Conservation (phyloP, 169 alveolate species). For the Plasmodium coatneyi region DNA sequence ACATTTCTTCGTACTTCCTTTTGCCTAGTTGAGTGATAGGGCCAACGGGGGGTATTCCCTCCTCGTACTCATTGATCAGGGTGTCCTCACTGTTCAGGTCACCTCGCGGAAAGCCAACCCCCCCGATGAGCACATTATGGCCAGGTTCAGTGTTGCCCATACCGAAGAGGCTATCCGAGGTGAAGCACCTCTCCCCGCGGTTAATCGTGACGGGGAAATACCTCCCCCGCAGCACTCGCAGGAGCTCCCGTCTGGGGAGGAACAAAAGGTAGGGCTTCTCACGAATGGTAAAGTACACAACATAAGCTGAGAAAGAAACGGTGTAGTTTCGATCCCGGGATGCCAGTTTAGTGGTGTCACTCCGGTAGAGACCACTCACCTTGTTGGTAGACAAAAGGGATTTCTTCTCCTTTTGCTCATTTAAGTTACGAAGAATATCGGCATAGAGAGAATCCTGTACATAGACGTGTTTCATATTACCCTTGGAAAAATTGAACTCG, state of each 20-base stretch:
- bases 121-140: background rate
- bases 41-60: background rate
- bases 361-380: background rate
- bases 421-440: background rate
- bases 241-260: constrained; percentile 25
- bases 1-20: constrained; percentile 1
- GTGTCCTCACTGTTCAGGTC: background rate
- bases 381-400: background rate
- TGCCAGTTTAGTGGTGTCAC: background rate
- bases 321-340: background rate
- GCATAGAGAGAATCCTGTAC: background rate
- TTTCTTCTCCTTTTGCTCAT: background rate
- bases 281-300: background rate
- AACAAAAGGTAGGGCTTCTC: constrained; percentile 40
- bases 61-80: background rate
- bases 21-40: background rate
- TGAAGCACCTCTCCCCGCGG: background rate
- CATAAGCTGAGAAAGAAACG: constrained; percentile 18
- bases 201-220: constrained; percentile 4
- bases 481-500: constrained; percentile 30
- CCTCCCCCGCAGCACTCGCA: background rate
- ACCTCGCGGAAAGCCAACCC: background rate
- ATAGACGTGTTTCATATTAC: constrained; percentile 24
- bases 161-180: background rate
- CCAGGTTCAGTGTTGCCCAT: background rate